Evolutionary conservation across 108 stramenopile species (phyloP), one percentile per base, ranked within the genome.

Genomic region (Fragilariopsis cylindrus): DNA sequence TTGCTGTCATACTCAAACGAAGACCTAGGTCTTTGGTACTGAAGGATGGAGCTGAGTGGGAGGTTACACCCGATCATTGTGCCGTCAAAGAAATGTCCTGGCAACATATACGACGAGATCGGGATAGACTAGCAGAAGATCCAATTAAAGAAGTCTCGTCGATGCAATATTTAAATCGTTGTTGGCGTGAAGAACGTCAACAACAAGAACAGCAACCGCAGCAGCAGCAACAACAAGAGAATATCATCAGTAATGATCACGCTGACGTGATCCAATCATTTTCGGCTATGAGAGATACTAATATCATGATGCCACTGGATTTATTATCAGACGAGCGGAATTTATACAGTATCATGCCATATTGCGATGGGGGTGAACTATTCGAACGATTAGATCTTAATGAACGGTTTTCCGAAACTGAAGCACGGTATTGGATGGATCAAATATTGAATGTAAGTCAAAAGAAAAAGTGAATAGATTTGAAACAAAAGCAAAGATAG

Each of bases 281-380:
- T 71, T 67, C 64, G 19, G 84, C 83, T 39, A 84, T 88, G 79
- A 9, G 76, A 62, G 76, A 77, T 44, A 82, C 87, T 13, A 89
- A 91, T 66, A 78, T 92, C 21, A 89, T 94, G 93, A 89, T 87
- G 80, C 83, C 84, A n/a, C 47, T 92, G 16, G 93, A 94, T 68
- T 66, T 90, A 44, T 77, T 92, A 41, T 74, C 85, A n/a, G 97
- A 98, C 70, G 88, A 92, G 53, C 73, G 79, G 57, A 81, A 95
- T 78, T 58, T 98, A 70, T 98, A 97, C 67, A 83, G 82, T 56
- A 69, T 98, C 69, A 92, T 94, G 92, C 94, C 95, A 4, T 96
- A 89, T 66, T 96, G 95, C 66, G 72, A 85, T 40, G 90, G 93
- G 16, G 97, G 97, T 46, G 96, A 96, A 76, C 72, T 98, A 30